Evolutionary conservation across 768 basidiomycete genomes (phyloP), one percentile per base, ranked within the genome.

Genomic region (Naganishia onofrii): DNA sequence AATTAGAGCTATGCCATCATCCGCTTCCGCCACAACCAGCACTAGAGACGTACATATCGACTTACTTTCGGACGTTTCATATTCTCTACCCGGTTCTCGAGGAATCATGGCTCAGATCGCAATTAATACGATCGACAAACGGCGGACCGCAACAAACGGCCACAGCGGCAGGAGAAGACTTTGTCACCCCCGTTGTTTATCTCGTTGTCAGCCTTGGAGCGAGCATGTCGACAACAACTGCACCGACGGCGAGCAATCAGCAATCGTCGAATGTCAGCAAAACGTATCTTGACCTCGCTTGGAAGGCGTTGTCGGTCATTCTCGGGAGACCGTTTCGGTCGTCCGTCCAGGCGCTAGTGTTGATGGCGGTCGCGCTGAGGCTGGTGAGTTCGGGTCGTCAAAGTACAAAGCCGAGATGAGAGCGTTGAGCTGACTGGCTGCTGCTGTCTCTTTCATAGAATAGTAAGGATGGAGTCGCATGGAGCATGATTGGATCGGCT

Each of bases 311-410:
- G 29, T 29, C 54, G 29, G 32, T 34, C 4, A 34, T 55, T 13
- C 3, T 55, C 8, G 54, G 54, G 54, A 55, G 29, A 12, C 54
- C 54, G 54, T 55, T 31, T 32, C 7, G 54, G 29, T 31, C 29
- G 29, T 31, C 29, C 32, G 54, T 55, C 7, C 54, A 55, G 54
- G 54, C 54, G 29, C 15, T 55, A 15, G 54, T 55, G 54, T 55
- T 55, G 54, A 55, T 55, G 54, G 54, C 54, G 28, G 54, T 55
- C 13, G 54, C 54, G 29, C 32, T 55, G 29, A 29, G 54, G 54
- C 29, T 55, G 54, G 54, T 55, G 54, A 55, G 54, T 31, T 51
- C 48, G 13, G 48, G 19, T 51, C 12, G 13, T 42, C 42, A 15
- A 15, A 51, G 12, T n/a, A n/a, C 7, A 7, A 51, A 51, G 21